A percentile compares a stretch with the other conserved stretches of the same genome.
phyloP scores from a whole-genome alignment of 768 basidiomycete genomes.

The Mycena galopus region DNA sequence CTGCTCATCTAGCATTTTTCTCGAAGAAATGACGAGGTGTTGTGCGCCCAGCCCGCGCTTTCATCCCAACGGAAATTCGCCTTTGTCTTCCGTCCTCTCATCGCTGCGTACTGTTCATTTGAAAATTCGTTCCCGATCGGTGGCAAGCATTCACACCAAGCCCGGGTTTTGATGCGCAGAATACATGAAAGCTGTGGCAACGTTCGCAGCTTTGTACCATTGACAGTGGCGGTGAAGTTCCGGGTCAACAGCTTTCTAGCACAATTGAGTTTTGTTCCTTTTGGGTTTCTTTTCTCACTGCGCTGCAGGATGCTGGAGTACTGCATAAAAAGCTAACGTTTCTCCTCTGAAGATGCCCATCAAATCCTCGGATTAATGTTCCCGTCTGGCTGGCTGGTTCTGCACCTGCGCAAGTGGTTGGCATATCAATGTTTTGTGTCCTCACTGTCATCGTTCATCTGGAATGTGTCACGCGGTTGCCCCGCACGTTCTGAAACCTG shows the following conservation, averaged over 20 bases:
- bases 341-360: neutral
- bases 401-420: neutral
- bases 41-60: no score
- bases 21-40: no score
- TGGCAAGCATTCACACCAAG: neutral
- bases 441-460: neutral
- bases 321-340: neutral
- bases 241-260: neutral
- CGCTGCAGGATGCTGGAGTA: neutral
- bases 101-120: neutral
- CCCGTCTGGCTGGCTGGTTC: neutral
- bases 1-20: no score
- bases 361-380: neutral
- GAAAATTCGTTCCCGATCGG: neutral
- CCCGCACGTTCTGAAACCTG: no score
- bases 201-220: neutral
- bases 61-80: neutral
- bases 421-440: neutral
- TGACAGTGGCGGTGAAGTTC: no score
- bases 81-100: neutral
- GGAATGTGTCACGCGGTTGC: no score
- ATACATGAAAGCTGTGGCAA: neutral
- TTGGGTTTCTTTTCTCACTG: neutral
- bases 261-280: neutral
- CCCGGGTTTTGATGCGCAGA: no score